Evolutionary conservation across 2,329 filamentous ascomycete species (phyloP), one percentile per base, ranked within the genome.

Genomic region (Exophiala dermatitidis): DNA sequence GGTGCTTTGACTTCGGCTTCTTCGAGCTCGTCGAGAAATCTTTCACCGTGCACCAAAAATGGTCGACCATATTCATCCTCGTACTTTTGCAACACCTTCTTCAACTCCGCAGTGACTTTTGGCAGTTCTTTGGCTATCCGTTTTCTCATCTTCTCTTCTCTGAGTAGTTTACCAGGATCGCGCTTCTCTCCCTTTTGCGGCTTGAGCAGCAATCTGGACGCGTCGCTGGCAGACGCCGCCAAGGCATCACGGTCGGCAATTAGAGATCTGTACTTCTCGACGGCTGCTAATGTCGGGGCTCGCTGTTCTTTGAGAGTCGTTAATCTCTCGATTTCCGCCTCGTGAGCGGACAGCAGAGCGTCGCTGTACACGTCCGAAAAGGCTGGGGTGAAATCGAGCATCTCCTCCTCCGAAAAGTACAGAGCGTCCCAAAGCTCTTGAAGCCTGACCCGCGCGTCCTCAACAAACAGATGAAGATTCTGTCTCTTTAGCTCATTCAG

Each of bases 121-220:
- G 93, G 93, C 31, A 98, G 76, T 66, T 98, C 93, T 70, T 97
- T 98, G 29, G 90, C 81, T 58, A 98, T 96, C 53, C 90, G 81
- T 80, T 98, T 98, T 56, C 93, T 84, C 88, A 95, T 95, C 79
- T 97, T 98, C 73, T 98, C 93, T 67, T 98, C 93, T 31, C 93
- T 81, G 48, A 98, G 77, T 10, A 98, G 78, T 72, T 95, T 93
- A 47, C 90, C 91, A 2, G 93, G 93, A 66, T 98, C 93, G 59
- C 94, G 87, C 70, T 85, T 88, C 73, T 97, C 91, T 50, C 91
- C 91, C 73, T 95, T 95, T 62, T 89, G 85, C 2, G 90, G 90
- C 56, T 91, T 89, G 64, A 84, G 82, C 85, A 97, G 90, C 31
- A 98, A 77, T 42, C 93, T 85, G 4, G 91, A 96, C 9, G 93